phyloP scores from a whole-genome alignment of 2,329 filamentous ascomycete genomes.

The Drechslera avenae region DNA sequence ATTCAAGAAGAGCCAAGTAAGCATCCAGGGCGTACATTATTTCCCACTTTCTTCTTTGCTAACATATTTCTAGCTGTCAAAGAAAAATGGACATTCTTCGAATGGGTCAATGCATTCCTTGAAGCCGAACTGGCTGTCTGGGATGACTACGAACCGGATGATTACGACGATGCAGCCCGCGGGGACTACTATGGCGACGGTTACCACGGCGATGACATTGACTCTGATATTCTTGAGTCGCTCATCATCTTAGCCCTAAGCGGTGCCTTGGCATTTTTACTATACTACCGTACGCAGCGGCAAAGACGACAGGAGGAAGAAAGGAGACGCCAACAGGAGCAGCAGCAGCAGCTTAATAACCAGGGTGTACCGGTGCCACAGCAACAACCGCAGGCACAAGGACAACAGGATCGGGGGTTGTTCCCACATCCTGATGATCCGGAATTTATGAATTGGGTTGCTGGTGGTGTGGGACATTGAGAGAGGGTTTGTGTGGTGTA shows the following conservation, averaged over 20 bases:
- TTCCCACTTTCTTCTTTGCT: conserved; percentile 2
- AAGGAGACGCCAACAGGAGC: conserved; percentile 35
- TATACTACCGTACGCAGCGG: conserved; percentile 79
- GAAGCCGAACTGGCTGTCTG: conserved; percentile 62
- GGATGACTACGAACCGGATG: conserved; percentile 60
- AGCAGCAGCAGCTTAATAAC: conserved; percentile 37
- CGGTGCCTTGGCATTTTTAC: conserved; percentile 72
- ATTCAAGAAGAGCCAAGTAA: conserved; percentile 88
- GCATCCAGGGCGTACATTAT: conserved; percentile 25
- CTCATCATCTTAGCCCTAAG: conserved; percentile 81
- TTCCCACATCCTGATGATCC: conserved; percentile 72
- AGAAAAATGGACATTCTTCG: conserved; percentile 76
- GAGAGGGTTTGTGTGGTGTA: too few relatives aligned
- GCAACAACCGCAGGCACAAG: conserved; percentile 23
- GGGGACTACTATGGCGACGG: conserved; percentile 65
- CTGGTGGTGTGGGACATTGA: conserved; percentile 68
- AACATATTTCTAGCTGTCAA: conserved; percentile 59
- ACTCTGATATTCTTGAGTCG: conserved; percentile 83
- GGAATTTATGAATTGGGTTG: conserved; percentile 70
- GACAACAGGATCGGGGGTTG: conserved; percentile 58
- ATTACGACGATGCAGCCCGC: conserved; percentile 49
- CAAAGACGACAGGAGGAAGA: conserved; percentile 53
- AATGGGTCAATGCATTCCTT: conserved; percentile 88
- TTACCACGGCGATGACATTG: conserved; percentile 60
- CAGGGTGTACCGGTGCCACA: conserved; percentile 18